Conservation (phyloP, 1,284 basidiomycete species). For the Somion occarium region DNA sequence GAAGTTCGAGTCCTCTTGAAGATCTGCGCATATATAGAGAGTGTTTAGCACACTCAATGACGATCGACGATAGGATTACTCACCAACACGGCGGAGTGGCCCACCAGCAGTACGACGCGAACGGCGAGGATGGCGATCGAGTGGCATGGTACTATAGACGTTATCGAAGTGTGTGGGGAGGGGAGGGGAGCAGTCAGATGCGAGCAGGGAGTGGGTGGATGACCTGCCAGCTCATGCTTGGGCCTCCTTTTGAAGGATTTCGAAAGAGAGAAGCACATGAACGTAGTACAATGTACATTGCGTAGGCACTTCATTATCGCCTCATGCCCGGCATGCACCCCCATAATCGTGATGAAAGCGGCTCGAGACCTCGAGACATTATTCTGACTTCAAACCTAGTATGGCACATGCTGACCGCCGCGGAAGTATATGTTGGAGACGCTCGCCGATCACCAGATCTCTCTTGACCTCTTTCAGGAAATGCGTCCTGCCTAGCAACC, state of each 20-base stretch:
- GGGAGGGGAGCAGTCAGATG: not conserved
- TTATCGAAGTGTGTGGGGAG: not conserved
- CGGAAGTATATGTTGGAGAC: not conserved
- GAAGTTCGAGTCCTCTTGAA: not conserved
- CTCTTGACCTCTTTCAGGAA: not conserved
- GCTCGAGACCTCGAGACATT: not conserved
- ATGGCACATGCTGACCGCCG: not conserved
- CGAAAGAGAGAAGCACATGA: conserved; percentile 3
- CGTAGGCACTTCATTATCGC: conserved; percentile 4
- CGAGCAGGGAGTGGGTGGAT: not conserved
- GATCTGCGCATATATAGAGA: not conserved
- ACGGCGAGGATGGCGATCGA: conserved; percentile 12
- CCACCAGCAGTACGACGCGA: conserved; percentile 15
- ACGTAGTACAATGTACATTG: conserved; percentile 1
- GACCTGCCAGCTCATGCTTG: not conserved
- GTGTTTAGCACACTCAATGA: not conserved
- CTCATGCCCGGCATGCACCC: conserved; percentile 8
- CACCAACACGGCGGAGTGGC: conserved; percentile 16
- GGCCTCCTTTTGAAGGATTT: conserved; percentile 9
- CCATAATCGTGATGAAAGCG: not conserved
- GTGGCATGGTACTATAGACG: conserved; percentile 8
- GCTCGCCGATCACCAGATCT: not conserved
- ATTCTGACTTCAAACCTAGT: conserved; percentile 1
- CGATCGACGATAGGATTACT: not conserved
- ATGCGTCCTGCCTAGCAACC: not conserved